These are phyloP conservation scores for Neolentinus lepideus DNA, from an alignment of 1,284 basidiomycete species.

Conservation along the genomic window DNA sequence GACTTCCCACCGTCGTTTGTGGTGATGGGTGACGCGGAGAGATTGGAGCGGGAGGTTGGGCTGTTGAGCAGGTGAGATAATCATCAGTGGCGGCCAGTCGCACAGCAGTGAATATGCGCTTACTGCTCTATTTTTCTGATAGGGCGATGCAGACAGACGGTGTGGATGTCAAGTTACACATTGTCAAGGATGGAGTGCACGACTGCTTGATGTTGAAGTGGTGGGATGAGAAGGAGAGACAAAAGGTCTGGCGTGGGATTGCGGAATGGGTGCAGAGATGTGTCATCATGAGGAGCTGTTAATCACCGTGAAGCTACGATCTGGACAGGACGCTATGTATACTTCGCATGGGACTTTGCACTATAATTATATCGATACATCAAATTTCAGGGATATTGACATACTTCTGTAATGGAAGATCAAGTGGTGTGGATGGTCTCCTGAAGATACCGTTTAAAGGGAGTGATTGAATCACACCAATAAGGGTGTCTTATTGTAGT, in stretches of 20 bases:
- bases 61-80: constrained; percentile 9
- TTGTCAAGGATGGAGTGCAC: constrained; percentile 27
- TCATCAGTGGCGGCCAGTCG: not conserved
- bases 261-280: constrained; percentile 19
- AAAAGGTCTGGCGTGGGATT: constrained; percentile 23
- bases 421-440: no score
- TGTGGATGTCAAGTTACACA: constrained; percentile 23
- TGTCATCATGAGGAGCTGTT: not conserved
- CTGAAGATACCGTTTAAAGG: no score
- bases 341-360: not conserved
- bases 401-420: no score
- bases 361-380: not conserved
- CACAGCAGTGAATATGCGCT: not conserved
- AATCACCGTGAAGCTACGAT: not conserved
- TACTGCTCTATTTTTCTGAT: constrained; percentile 12
- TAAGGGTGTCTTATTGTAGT: no score
- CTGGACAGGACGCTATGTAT: not conserved
- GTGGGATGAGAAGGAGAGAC: constrained; percentile 27
- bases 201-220: constrained; percentile 26
- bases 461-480: no score
- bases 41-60: constrained; percentile 27
- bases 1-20: constrained; percentile 37
- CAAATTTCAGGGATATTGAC: no score
- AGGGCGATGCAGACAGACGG: constrained; percentile 28
- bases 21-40: constrained; percentile 31